Conservation (phyloP, 2,329 filamentous ascomycete species). For the Colletotrichum navitas region DNA sequence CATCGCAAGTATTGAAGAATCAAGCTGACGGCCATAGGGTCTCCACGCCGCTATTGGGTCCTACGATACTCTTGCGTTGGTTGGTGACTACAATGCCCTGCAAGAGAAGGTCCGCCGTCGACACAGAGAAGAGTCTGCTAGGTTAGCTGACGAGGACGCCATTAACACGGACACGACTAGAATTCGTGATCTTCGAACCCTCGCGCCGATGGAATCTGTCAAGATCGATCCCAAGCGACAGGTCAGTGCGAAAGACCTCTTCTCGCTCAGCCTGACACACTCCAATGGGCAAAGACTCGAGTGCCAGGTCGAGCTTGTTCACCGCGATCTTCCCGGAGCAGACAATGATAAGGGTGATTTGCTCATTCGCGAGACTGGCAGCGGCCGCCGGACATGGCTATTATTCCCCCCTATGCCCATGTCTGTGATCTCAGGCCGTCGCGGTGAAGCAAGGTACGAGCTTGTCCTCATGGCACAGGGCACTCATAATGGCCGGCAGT, state of each 20-base stretch:
- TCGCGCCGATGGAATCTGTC: constrained; percentile 78
- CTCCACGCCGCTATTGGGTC: constrained; percentile 68
- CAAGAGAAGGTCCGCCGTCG: constrained; percentile 81
- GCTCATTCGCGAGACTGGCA: constrained; percentile 92
- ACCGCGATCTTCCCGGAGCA: constrained; percentile 82
- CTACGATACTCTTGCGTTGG: constrained; percentile 57
- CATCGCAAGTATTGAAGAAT: neutral
- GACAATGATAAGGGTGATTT: constrained; percentile 81
- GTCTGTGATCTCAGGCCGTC: constrained; percentile 81
- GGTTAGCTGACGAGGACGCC: constrained; percentile 86
- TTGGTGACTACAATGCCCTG: constrained; percentile 73
- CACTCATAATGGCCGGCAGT: constrained; percentile 72
- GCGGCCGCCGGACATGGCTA: constrained; percentile 79
- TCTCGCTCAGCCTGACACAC: constrained; percentile 86
- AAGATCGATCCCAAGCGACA: constrained; percentile 81
- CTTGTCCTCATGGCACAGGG: constrained; percentile 91
- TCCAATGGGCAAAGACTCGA: constrained; percentile 91
- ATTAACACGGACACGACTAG: constrained; percentile 84
- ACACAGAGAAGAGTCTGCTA: constrained; percentile 75
- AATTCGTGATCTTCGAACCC: constrained; percentile 81
- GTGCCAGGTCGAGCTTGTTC: constrained; percentile 88
- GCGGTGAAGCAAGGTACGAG: constrained; percentile 76
- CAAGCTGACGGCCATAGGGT: constrained; percentile 53
- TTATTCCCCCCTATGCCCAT: constrained; percentile 90
- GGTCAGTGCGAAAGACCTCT: constrained; percentile 90